These are phyloP conservation scores for Globisporangium megalacanthum DNA, from an alignment of 352 stramenopile species.

Conservation along the genomic window DNA sequence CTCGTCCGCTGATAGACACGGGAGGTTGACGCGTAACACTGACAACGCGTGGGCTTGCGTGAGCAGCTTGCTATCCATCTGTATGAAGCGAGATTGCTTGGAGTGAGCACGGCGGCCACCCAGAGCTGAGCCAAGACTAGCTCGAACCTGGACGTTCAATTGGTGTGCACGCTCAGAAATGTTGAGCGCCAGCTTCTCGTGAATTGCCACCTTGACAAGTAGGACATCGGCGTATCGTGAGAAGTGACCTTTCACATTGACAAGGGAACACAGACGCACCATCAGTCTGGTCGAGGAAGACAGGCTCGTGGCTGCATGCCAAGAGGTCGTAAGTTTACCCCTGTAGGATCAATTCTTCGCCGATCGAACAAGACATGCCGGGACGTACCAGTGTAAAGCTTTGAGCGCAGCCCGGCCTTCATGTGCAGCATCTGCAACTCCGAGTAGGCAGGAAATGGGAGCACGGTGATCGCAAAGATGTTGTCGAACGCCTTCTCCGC, in stretches of 20 bases:
- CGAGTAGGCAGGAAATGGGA: constrained; percentile 33
- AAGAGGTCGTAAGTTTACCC: too few relatives aligned
- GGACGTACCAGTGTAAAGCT: constrained; percentile 37
- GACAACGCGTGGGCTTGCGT: constrained; percentile 38
- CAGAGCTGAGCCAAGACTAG: too few relatives aligned
- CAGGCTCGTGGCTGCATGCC: constrained; percentile 12
- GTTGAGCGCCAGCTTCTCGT: constrained; percentile 45
- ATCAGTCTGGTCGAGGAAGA: constrained; percentile 39
- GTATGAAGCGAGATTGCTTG: neutral
- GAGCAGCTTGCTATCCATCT: constrained; percentile 50
- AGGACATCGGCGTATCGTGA: neutral
- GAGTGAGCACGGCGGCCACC: neutral
- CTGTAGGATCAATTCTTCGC: neutral
- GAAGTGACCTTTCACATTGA: too few relatives aligned
- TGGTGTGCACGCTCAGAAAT: constrained; percentile 38
- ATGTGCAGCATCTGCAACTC: constrained; percentile 47
- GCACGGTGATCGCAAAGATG: constrained; percentile 42
- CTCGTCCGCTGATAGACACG: constrained; percentile 51
- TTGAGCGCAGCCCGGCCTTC: constrained; percentile 27
- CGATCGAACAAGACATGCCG: neutral
- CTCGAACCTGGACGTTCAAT: constrained; percentile 33
- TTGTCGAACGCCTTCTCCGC: constrained; percentile 58
- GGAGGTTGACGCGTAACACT: constrained; percentile 44
- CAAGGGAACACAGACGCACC: constrained; percentile 16
- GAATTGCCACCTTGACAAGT: constrained; percentile 34